Conservation (phyloP, 2,329 filamentous ascomycete species). For the Colletotrichum truncatum region DNA sequence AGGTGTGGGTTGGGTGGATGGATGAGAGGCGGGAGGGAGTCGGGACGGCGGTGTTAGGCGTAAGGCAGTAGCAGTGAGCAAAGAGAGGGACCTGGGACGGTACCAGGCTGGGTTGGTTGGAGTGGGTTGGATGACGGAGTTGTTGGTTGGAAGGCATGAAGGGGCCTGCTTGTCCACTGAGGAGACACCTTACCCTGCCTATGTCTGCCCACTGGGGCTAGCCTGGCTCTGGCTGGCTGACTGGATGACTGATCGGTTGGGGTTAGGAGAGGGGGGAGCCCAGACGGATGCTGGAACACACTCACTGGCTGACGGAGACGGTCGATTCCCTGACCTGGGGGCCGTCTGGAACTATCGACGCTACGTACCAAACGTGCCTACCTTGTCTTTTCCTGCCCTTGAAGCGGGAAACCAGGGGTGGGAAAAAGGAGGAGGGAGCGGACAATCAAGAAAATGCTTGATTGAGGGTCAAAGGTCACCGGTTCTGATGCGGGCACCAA, state of each 20-base stretch:
- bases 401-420: too few relatives aligned
- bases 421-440: too few relatives aligned
- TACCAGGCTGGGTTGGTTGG: neutral
- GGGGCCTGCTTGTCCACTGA: neutral
- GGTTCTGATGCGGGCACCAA: too few relatives aligned
- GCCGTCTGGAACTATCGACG: too few relatives aligned
- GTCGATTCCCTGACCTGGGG: too few relatives aligned
- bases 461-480: too few relatives aligned
- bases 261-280: neutral
- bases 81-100: neutral
- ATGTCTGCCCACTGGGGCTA: neutral
- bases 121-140: neutral
- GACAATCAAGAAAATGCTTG: too few relatives aligned
- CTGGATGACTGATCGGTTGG: neutral
- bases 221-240: neutral
- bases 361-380: too few relatives aligned
- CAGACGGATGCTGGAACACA: neutral
- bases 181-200: neutral
- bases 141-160: constrained; percentile 5
- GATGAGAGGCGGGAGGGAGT: neutral
- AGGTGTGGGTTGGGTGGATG: neutral
- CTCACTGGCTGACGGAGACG: too few relatives aligned
- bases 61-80: too few relatives aligned
- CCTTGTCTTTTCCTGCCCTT: too few relatives aligned
- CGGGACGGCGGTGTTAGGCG: neutral